Percentiles rank a stretch among this genome's conserved stretches.
Conservation (phyloP, 306 rosid species). For the Malus asiatica region DNA sequence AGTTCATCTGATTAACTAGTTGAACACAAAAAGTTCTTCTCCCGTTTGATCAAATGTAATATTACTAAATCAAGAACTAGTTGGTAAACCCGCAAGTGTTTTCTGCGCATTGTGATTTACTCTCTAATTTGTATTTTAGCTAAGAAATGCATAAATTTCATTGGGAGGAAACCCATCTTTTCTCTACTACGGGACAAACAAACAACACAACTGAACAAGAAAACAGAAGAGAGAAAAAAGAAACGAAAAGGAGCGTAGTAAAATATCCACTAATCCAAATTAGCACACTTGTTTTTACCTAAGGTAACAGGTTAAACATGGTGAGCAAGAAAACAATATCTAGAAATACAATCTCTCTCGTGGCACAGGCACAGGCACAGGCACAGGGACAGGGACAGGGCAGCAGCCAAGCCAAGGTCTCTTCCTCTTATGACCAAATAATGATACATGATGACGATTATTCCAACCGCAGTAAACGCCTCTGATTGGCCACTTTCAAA, state of each 20-base stretch:
- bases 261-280: conserved; percentile 42
- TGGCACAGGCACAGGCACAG: conserved; percentile 23
- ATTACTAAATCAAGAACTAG: too few species aligned
- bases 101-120: too few species aligned
- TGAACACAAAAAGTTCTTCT: not conserved
- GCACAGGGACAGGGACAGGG: conserved; percentile 41
- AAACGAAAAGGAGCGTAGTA: not conserved
- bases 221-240: not conserved
- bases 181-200: too few species aligned
- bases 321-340: conserved; percentile 32
- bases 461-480: conserved; percentile 37
- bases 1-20: too few species aligned
- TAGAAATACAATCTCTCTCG: conserved; percentile 63
- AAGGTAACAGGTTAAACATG: conserved; percentile 43
- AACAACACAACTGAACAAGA: conserved; percentile 15
- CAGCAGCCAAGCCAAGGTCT: conserved; percentile 62
- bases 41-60: too few species aligned
- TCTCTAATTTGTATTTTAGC: too few species aligned
- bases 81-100: too few species aligned
- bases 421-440: conserved; percentile 69
- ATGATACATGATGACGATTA: conserved; percentile 44
- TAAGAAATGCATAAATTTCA: too few species aligned
- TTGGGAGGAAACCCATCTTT: too few species aligned
- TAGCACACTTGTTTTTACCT: conserved; percentile 66
- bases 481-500: conserved; percentile 53